Evolutionary conservation across 2,329 filamentous ascomycete species (phyloP).

Genomic region (Stemphylium beticola): DNA sequence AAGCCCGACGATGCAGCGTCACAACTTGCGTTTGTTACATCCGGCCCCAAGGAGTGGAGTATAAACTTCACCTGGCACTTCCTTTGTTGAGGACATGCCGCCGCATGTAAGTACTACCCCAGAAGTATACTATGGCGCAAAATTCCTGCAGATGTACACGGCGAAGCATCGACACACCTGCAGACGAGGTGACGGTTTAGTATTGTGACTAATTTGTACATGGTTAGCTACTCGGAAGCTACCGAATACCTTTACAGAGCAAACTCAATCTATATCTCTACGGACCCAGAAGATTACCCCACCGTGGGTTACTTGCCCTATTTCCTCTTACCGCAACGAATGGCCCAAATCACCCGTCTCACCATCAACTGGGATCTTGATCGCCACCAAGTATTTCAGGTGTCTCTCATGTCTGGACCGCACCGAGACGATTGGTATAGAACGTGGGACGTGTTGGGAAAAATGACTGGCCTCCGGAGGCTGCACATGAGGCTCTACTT

Average conservation of each 20-base stretch:
- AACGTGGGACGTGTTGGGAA: constrained; percentile 22
- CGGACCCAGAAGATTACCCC: constrained; percentile 15
- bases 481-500: constrained; percentile 21
- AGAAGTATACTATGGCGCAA: background rate
- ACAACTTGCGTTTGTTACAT: constrained; percentile 1
- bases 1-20: constrained; percentile 11
- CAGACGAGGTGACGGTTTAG: background rate
- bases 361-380: constrained; percentile 25
- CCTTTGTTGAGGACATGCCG: constrained; percentile 27
- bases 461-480: constrained; percentile 24
- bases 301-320: constrained; percentile 25
- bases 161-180: background rate
- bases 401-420: constrained; percentile 1
- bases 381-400: constrained; percentile 9
- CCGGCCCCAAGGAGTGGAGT: background rate
- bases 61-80: constrained; percentile 11
- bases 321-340: constrained; percentile 26
- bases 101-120: constrained; percentile 22
- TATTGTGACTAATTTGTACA: background rate
- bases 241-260: constrained; percentile 29
- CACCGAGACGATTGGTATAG: constrained; percentile 17
- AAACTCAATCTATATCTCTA: constrained; percentile 26
- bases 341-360: constrained; percentile 24
- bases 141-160: background rate
- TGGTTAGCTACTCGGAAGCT: constrained; percentile 31